Base-by-base conservation (phyloP, 140 eudicot genomes). In the Anethum foeniculum region DNA sequence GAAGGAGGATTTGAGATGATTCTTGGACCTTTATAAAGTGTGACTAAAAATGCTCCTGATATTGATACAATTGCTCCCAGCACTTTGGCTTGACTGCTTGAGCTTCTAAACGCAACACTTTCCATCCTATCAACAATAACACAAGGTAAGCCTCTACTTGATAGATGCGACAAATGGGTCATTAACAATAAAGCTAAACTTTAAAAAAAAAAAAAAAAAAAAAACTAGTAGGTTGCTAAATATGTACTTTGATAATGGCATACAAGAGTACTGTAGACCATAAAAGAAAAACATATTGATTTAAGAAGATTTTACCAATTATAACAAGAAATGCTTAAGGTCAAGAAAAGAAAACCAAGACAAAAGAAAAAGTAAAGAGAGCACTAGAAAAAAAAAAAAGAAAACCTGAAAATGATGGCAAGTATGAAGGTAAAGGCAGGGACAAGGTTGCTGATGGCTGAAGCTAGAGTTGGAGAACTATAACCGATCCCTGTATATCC, bases 351-450 rank as follows among this genome's bases (percentile, higher is more conserved):
- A 62, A 25, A 0, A 10, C 2, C 36, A 62, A 3, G 36, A 10
- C 2, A 27, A 62, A 62, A 62, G 36, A 25, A 62, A 62, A 62
- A 62, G 69, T 25, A 60, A 60, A n/a, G 32, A 9, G 34, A 14
- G 32, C 16, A 18, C 6, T 1, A 46, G 30, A 47, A 32, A 49
- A 39, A 39, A 47, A 32, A 49, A 39, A 39, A 74, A 60, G 28
- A 15, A 43, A 56, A 91, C 98, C 98, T 90, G 97, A 91, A 94
- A 84, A 94, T 79, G 85, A 94, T 60, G 25, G 98, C 98, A n/a
- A 94, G 90, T 9, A 94, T 86, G 87, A 94, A 94, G 54, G 98
- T 92, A 84, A 91, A 94, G 34, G 97, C 97, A 21, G 98, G 98
- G 71, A 91, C 92, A 1, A 94, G 89, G 79, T 90, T 94, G 85